Conservation (phyloP, 805 yeast genomes). For the Zygotorulaspora florentina region DNA sequence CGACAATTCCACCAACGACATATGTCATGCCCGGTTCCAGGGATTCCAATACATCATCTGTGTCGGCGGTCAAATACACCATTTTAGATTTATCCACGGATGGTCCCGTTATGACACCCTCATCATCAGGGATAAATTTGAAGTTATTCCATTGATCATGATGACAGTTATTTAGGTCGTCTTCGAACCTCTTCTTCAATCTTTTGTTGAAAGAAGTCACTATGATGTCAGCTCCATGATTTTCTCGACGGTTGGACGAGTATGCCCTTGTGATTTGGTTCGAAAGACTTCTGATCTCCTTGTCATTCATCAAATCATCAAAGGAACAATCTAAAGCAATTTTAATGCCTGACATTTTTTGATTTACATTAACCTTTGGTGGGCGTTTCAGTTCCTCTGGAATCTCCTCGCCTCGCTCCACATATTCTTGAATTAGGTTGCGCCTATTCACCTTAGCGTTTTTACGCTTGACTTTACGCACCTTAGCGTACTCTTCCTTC, state of each 20-base stretch:
- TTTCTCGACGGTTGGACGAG: slow-evolving; percentile 65
- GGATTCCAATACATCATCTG: slow-evolving; percentile 61
- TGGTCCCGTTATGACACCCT: slow-evolving; percentile 33
- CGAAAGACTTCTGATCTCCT: slow-evolving; percentile 63
- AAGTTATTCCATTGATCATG: slow-evolving; percentile 68
- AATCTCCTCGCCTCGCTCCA: slow-evolving; percentile 39
- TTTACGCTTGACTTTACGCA: slow-evolving; percentile 53
- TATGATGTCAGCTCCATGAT: slow-evolving; percentile 51
- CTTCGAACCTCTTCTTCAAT: slow-evolving; percentile 65
- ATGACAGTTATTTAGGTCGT: slow-evolving; percentile 47
- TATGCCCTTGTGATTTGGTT: slow-evolving; percentile 80
- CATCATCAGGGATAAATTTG: slow-evolving; percentile 42
- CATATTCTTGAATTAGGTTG: slow-evolving; percentile 34
- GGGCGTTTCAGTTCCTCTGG: slow-evolving; percentile 39
- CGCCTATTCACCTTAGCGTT: slow-evolving; percentile 40
- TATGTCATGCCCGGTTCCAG: slow-evolving; percentile 71
- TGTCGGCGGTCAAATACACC: slow-evolving; percentile 82
- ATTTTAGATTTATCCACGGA: slow-evolving; percentile 39
- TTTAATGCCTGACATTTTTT: slow-evolving; percentile 44
- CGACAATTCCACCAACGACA: slow-evolving; percentile 93
- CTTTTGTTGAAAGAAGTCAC: slow-evolving; percentile 64
- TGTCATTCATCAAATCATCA: slow-evolving; percentile 82
- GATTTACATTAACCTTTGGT: slow-evolving; percentile 40
- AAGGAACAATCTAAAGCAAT: slow-evolving; percentile 85
- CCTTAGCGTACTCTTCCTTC: slow-evolving; percentile 55